Conservation (phyloP, 352 stramenopile genomes). For the Blastocystis sp. region DNA sequence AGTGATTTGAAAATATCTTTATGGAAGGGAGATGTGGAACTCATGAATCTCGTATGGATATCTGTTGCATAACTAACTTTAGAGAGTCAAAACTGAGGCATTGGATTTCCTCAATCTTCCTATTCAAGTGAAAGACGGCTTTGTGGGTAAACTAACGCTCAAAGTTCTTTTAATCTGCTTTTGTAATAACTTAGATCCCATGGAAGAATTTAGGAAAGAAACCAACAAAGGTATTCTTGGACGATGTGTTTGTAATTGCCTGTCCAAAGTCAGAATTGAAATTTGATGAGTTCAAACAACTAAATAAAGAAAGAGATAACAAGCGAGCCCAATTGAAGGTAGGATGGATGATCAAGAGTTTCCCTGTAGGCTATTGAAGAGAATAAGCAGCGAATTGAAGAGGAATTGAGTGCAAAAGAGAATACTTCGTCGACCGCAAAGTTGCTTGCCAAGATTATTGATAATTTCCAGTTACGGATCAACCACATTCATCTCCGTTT, state of each 20-base stretch:
- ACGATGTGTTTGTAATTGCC: constrained; percentile 60
- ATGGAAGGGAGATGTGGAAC: constrained; percentile 55
- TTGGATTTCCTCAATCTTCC: constrained; percentile 50
- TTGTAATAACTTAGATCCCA: constrained; percentile 7
- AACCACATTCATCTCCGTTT: constrained; percentile 55
- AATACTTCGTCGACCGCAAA: not conserved
- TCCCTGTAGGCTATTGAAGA: constrained; percentile 27
- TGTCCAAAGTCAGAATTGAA: constrained; percentile 22
- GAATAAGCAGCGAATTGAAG: not conserved
- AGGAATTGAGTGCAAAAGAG: constrained; percentile 8
- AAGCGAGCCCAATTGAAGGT: constrained; percentile 44
- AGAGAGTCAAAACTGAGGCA: constrained; percentile 56
- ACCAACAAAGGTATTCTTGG: constrained; percentile 41
- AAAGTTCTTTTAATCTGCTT: constrained; percentile 11
- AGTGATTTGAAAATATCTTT: constrained; percentile 60
- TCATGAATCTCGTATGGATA: constrained; percentile 40
- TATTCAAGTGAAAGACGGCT: constrained; percentile 58
- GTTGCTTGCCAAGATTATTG: constrained; percentile 57
- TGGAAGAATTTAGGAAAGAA: constrained; percentile 67
- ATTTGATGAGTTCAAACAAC: constrained; percentile 9
- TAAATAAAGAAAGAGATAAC: not conserved
- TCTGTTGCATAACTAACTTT: not conserved
- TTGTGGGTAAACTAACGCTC: constrained; percentile 35
- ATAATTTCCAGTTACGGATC: constrained; percentile 56
- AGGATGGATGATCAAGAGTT: not conserved